Evolutionary conservation across 2,329 filamentous ascomycete species (phyloP).

Genomic region (Spiromastix sp.): DNA sequence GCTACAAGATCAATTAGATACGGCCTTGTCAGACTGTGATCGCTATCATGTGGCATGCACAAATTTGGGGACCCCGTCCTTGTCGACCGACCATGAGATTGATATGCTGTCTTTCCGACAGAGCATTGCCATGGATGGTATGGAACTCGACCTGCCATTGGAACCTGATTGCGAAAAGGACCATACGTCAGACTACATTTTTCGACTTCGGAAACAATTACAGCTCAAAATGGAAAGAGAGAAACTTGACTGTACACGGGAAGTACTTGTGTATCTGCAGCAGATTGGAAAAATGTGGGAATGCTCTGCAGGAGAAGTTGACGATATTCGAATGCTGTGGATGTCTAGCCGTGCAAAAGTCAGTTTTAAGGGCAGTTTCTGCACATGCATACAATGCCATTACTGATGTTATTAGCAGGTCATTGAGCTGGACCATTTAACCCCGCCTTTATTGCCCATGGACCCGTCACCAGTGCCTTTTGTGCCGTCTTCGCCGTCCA

Average conservation of each 20-base stretch:
- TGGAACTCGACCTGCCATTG: slow-evolving; percentile 21
- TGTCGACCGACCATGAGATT: slow-evolving; percentile 35
- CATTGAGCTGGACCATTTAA: slow-evolving; percentile 24
- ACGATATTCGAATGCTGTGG: slow-evolving; percentile 11
- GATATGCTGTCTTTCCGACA: slow-evolving; percentile 33
- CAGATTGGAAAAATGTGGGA: slow-evolving; percentile 18
- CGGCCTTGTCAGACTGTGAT: no score
- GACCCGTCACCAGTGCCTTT: slow-evolving; percentile 31
- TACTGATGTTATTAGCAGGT: no score
- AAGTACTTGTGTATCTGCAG: slow-evolving; percentile 18
- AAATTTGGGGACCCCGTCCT: slow-evolving; percentile 37
- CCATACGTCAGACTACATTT: slow-evolving; percentile 35
- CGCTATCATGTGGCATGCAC: slow-evolving; percentile 17
- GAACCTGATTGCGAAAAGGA: slow-evolving; percentile 28
- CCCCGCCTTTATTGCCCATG: slow-evolving; percentile 38
- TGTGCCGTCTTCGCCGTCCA: slow-evolving; percentile 29
- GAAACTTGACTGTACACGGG: slow-evolving; percentile 17
- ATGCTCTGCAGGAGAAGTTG: slow-evolving; percentile 14
- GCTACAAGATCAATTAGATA: no score
- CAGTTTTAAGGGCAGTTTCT: not conserved
- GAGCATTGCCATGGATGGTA: slow-evolving; percentile 16
- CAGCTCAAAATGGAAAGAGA: slow-evolving; percentile 17
- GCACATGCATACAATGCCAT: no score
- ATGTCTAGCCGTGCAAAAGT: slow-evolving; percentile 1
- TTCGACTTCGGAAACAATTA: slow-evolving; percentile 31